Conservation (phyloP, 176 grass and related monocot species). For the Juncus inflexus region DNA sequence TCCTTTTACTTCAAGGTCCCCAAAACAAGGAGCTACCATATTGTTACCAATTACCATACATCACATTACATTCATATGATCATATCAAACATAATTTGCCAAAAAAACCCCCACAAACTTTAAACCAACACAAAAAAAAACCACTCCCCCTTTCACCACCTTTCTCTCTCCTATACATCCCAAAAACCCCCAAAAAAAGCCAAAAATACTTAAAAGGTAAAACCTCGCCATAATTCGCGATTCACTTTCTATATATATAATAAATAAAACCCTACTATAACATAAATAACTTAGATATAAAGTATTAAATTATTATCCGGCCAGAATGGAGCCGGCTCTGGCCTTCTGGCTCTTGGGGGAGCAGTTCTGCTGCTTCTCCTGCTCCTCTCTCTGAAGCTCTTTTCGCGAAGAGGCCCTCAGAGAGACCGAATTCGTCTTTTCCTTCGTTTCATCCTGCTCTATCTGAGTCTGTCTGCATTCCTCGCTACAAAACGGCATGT, state of each 20-base stretch:
- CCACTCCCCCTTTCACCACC: not conserved
- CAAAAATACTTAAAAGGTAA: not conserved
- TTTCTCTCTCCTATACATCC: constrained; percentile 12
- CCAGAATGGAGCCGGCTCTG: constrained; percentile 12
- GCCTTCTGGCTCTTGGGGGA: constrained; percentile 23
- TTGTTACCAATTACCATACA: no score
- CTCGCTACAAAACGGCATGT: constrained; percentile 87
- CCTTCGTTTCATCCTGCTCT: constrained; percentile 62
- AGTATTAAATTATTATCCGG: constrained; percentile 24
- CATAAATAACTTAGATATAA: constrained; percentile 12
- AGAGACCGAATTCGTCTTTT: constrained; percentile 18
- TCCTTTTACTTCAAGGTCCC: no score
- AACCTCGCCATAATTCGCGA: constrained; percentile 5
- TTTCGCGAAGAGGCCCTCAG: constrained; percentile 18
- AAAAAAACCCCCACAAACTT: constrained; percentile 22
- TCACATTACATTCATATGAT: not conserved
- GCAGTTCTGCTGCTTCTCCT: constrained; percentile 6
- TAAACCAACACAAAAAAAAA: constrained; percentile 14
- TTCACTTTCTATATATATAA: constrained; percentile 24
- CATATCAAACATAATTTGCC: constrained; percentile 5
- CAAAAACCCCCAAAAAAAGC: constrained; percentile 19
- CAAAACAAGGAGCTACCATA: no score
- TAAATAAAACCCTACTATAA: not conserved
- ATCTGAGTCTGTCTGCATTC: constrained; percentile 88
- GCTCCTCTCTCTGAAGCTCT: constrained; percentile 24